Base-by-base conservation (phyloP, 148 eudicot genomes). In the Silene conica region DNA sequence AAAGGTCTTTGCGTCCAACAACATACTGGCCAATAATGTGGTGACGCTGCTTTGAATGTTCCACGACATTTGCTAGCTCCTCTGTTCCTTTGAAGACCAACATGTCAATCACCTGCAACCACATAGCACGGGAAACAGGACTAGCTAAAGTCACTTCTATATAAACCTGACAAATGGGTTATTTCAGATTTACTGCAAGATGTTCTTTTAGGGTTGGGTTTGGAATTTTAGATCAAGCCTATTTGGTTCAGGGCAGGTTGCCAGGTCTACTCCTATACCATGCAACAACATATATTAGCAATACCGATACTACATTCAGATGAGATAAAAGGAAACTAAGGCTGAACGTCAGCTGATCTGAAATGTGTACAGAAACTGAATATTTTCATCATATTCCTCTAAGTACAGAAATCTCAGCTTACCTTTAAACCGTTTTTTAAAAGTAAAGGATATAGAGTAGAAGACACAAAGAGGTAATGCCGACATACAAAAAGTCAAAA, bases 41-140 rank as follows among this genome's bases (percentile, higher is more conserved):
- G 77, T 93, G 98, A 75, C 98, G 86, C 81, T 93, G 98, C 85
- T 93, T 93, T 45, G 98, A 85, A 34, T 93, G 97, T 78, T 93
- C 97, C 68, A 79, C 88, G 63, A 91, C 79, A 63, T 91, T 87
- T 72, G 80, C 83, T 67, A 93, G 85, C 74, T 91, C 98, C 83
- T 93, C 98, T 56, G 80, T 82, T 12, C 84, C 98, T 81, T 93
- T 93, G 79, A 93, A 88, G 18, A 93, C 77, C 80, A 93, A 82
- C 92, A 93, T 85, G 77, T 91, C 98, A 73, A 93, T 91, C 67
- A 93, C 97, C 97, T 93, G 88, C 64, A 76, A 9, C 63, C n/a
- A 22, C 64, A 9, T 34, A 0, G 26, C 63, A 8, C n/a, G 71
- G 12, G 50, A 1, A 28, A 31, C 6, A 11, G 12, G 62, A 50